phyloP scores from a whole-genome alignment of 257 asterid species.

The Orobanche coerulescens region DNA sequence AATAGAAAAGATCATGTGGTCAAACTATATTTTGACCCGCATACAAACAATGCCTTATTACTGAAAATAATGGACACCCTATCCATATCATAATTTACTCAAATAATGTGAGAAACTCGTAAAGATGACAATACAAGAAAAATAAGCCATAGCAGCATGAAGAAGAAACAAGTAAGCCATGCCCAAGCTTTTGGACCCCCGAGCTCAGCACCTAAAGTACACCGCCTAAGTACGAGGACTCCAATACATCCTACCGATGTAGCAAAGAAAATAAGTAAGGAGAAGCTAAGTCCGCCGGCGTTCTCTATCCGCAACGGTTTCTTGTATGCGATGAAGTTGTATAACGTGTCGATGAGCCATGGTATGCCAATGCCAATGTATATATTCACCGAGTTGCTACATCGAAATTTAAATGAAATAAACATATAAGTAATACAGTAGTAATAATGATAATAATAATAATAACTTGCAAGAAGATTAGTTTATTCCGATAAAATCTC shows the following conservation, averaged over 20 bases:
- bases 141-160: slow-evolving; percentile 64
- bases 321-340: slow-evolving; percentile 75
- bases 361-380: slow-evolving; percentile 86
- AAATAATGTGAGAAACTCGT: slow-evolving; percentile 50
- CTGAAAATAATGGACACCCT: no score
- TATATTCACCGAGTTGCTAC: slow-evolving; percentile 91
- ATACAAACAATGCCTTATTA: no score
- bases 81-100: not conserved
- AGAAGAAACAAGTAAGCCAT: slow-evolving; percentile 61
- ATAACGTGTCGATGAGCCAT: slow-evolving; percentile 75
- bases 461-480: no score
- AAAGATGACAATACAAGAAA: slow-evolving; percentile 65
- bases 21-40: no score
- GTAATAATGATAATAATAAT: not conserved
- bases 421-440: not conserved
- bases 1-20: no score
- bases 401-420: not conserved
- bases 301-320: slow-evolving; percentile 61
- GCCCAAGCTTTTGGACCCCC: slow-evolving; percentile 93
- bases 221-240: slow-evolving; percentile 67
- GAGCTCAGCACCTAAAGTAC: slow-evolving; percentile 74
- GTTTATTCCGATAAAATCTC: no score
- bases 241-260: slow-evolving; percentile 76
- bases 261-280: slow-evolving; percentile 71
- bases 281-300: slow-evolving; percentile 73